phyloP scores from a whole-genome alignment of 2,329 filamentous ascomycete species.

The Nothophaeocryptopus gaeumannii region DNA sequence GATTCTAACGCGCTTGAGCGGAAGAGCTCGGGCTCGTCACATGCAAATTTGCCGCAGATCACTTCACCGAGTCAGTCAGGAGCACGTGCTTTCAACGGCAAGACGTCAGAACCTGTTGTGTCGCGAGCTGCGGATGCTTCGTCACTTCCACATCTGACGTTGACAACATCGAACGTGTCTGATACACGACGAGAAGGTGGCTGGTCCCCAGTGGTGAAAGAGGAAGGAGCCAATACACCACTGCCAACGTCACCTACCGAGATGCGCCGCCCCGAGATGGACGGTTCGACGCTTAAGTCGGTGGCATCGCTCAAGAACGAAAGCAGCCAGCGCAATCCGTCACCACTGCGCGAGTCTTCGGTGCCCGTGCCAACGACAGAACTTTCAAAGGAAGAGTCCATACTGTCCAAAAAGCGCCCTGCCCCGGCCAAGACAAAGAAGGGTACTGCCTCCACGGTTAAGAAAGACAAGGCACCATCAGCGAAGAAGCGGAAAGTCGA shows the following conservation, averaged over 20 bases:
- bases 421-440: conserved; percentile 45
- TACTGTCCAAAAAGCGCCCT: conserved; percentile 44
- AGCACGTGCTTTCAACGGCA: too few relatives aligned
- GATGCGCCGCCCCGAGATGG: conserved; percentile 28
- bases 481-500: conserved; percentile 48
- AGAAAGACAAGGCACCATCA: conserved; percentile 44
- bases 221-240: conserved; percentile 41
- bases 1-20: not conserved
- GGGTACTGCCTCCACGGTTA: conserved; percentile 43
- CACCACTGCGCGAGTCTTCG: conserved; percentile 40
- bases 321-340: conserved; percentile 35
- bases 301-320: conserved; percentile 48
- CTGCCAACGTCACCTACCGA: conserved; percentile 24
- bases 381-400: conserved; percentile 26
- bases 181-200: conserved; percentile 10
- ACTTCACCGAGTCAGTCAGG: too few relatives aligned
- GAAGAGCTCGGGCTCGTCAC: too few relatives aligned
- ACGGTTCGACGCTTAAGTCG: conserved; percentile 42
- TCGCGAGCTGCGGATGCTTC: not conserved
- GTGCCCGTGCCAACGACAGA: conserved; percentile 42
- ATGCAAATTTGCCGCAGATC: too few relatives aligned
- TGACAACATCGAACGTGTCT: conserved; percentile 1
- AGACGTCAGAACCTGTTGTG: too few relatives aligned
- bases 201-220: conserved; percentile 40
- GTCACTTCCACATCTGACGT: conserved; percentile 2